phyloP scores from a whole-genome alignment of 2,329 filamentous ascomycete genomes.

The Cordyceps militaris region DNA sequence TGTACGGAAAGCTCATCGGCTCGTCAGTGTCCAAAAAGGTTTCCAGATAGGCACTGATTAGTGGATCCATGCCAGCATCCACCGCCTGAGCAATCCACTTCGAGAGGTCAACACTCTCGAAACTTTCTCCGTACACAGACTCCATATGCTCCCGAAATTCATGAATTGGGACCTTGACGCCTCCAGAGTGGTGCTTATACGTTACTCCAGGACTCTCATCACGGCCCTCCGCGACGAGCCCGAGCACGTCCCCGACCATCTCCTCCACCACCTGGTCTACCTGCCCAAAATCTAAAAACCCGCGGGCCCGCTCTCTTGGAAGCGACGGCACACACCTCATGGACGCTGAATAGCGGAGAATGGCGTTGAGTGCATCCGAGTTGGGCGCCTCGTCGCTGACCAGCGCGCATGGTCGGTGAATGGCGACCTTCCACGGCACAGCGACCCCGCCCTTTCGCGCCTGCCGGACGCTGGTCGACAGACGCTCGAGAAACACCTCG shows the following conservation, averaged over 20 bases:
- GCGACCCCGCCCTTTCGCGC: background rate
- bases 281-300: background rate
- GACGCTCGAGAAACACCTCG: constrained; percentile 25
- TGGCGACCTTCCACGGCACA: background rate
- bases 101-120: constrained; percentile 12
- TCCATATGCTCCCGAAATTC: constrained; percentile 16
- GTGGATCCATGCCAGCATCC: constrained; percentile 15
- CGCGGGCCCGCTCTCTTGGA: background rate
- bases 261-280: background rate
- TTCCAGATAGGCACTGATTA: constrained; percentile 17
- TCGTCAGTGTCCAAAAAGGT: constrained; percentile 13
- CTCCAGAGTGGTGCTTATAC: constrained; percentile 14
- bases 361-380: constrained; percentile 14
- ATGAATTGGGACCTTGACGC: constrained; percentile 12
- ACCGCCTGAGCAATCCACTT: constrained; percentile 12
- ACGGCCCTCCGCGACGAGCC: background rate
- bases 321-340: constrained; percentile 16
- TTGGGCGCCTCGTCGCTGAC: background rate
- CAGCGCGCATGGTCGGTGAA: background rate
- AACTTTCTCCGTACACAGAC: constrained; percentile 9
- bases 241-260: background rate
- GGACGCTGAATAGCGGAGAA: constrained; percentile 12
- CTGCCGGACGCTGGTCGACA: background rate
- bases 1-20: constrained; percentile 14
- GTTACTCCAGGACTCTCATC: background rate